phyloP scores from a whole-genome alignment of 2,329 filamentous ascomycete species.

The Cephalotrichum gorgonifer region DNA sequence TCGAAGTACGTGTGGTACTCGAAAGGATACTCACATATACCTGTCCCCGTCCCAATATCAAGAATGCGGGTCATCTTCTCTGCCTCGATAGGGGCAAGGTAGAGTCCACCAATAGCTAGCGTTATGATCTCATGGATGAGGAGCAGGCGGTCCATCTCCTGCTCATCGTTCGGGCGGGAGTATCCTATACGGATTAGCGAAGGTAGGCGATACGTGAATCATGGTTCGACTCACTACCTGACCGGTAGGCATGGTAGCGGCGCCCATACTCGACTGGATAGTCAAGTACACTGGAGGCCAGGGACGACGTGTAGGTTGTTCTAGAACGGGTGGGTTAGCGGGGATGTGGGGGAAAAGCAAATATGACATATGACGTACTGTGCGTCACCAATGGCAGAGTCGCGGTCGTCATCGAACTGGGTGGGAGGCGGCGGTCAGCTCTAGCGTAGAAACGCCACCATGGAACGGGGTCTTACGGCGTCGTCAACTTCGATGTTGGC shows the following conservation, averaged over 20 bases:
- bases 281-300: conserved; percentile 16
- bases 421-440: neutral
- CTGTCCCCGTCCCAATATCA: conserved; percentile 27
- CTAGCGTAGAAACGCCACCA: neutral
- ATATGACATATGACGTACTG: neutral
- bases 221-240: conserved; percentile 13
- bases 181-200: neutral
- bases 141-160: conserved; percentile 25
- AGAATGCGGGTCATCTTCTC: conserved; percentile 21
- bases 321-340: conserved; percentile 3
- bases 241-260: conserved; percentile 21
- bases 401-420: neutral
- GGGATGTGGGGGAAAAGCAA: neutral
- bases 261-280: conserved; percentile 20
- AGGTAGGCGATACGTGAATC: neutral
- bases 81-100: conserved; percentile 16
- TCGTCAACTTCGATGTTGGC: neutral
- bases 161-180: conserved; percentile 2
- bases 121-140: conserved; percentile 23
- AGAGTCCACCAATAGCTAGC: conserved; percentile 13
- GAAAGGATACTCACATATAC: neutral
- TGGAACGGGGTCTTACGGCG: too few species aligned
- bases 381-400: neutral
- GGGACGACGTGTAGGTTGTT: conserved; percentile 14
- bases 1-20: neutral